Percentiles rank a stretch among this genome's conserved stretches.
phyloP scores from a whole-genome alignment of 257 asterid genomes.

The Orobanche coerulescens region DNA sequence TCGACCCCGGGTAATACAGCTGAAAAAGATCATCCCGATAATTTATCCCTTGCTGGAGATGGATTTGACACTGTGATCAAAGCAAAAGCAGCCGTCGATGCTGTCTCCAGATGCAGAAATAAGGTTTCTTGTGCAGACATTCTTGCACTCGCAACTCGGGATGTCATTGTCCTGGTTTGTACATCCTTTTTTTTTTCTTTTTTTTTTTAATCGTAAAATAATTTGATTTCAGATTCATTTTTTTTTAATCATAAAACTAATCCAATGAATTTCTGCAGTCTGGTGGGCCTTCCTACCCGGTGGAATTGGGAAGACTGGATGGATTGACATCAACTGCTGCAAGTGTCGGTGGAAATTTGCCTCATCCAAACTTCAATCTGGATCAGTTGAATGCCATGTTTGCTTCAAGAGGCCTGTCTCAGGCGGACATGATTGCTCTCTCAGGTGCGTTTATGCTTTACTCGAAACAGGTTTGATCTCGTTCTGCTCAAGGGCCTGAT shows the following conservation, averaged over 20 bases:
- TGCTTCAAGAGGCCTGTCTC: conserved; percentile 44
- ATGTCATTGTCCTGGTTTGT: conserved; percentile 61
- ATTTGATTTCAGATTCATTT: too few species aligned
- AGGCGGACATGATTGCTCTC: conserved; percentile 80
- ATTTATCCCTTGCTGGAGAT: conserved; percentile 88
- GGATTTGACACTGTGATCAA: conserved; percentile 83
- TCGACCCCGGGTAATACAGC: conserved; percentile 58
- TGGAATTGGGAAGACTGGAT: conserved; percentile 80
- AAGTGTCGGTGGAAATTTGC: conserved; percentile 66
- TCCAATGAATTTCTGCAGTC: conserved; percentile 35
- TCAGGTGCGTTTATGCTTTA: conserved; percentile 56
- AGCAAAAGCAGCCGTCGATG: conserved; percentile 79
- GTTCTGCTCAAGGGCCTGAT: too few species aligned
- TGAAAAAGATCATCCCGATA: conserved; percentile 78
- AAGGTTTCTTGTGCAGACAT: conserved; percentile 90
- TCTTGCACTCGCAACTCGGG: conserved; percentile 79
- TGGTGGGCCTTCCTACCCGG: conserved; percentile 72
- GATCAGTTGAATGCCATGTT: conserved; percentile 61
- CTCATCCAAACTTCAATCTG: conserved; percentile 58
- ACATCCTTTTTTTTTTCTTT: neutral
- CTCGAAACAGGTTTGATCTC: too few species aligned
- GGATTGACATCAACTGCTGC: conserved; percentile 59
- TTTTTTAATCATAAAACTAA: neutral
- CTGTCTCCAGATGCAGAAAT: conserved; percentile 43
- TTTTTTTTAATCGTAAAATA: too few species aligned